Percentiles rank a stretch among this genome's conserved stretches.
These are phyloP conservation scores for Prunus fruticosa DNA, from an alignment of 306 rosid species.

Conservation along the genomic window DNA sequence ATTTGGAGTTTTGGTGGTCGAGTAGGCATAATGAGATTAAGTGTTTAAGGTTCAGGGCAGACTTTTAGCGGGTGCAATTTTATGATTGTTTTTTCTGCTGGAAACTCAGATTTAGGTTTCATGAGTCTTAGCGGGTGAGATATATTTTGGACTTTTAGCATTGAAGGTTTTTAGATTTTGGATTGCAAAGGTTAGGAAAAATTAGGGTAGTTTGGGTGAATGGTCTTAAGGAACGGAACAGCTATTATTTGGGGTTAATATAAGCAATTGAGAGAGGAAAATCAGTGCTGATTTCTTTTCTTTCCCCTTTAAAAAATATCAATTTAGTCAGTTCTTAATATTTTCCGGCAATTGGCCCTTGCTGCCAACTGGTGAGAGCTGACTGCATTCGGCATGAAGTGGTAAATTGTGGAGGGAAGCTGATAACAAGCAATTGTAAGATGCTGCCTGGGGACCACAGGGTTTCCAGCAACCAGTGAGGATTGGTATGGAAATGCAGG, in stretches of 20 bases:
- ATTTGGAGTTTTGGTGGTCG: background rate
- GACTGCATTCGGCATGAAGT: background rate
- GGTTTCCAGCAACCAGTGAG: background rate
- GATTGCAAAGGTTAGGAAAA: background rate
- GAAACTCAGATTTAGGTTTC: background rate
- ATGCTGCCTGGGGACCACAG: background rate
- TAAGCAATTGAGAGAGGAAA: background rate
- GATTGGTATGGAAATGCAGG: background rate
- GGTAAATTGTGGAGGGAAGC: background rate
- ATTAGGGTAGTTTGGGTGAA: background rate
- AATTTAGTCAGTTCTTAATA: background rate
- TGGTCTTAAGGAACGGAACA: background rate
- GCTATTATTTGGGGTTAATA: background rate
- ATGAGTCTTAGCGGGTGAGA: background rate
- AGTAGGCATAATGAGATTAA: background rate
- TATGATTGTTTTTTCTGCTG: background rate
- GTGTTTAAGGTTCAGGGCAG: background rate
- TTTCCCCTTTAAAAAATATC: background rate
- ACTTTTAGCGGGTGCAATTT: background rate
- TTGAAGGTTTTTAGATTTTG: background rate
- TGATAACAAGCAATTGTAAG: background rate
- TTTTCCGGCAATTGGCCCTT: background rate
- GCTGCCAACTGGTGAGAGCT: background rate
- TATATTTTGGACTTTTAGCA: background rate
- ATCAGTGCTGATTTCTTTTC: background rate